Evolutionary conservation across 2,329 filamentous ascomycete species (phyloP).

Genomic region (Ascochyta koolunga): DNA sequence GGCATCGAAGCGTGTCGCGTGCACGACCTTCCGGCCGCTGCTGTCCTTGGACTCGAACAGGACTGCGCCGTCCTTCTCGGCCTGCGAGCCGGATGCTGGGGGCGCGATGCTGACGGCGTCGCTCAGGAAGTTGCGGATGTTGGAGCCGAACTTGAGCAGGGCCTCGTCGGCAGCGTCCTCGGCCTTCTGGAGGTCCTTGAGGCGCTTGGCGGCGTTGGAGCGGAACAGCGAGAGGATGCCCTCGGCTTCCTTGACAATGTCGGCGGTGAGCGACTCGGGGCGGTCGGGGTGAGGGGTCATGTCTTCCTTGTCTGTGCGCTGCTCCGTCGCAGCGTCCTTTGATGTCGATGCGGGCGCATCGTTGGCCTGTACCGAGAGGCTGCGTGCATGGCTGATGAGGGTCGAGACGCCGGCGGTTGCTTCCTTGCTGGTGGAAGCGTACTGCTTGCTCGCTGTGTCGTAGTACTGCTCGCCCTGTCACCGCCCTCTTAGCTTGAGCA

Average conservation of each 20-base stretch:
- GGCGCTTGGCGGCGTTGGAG: constrained; percentile 76
- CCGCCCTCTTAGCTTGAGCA: constrained; percentile 6
- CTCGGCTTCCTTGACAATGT: constrained; percentile 62
- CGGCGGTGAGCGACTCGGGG: constrained; percentile 55
- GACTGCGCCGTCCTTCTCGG: constrained; percentile 61
- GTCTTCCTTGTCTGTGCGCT: constrained; percentile 25
- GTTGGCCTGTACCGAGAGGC: constrained; percentile 64
- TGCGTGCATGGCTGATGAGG: constrained; percentile 75
- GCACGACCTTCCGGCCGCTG: constrained; percentile 88
- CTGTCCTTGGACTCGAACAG: constrained; percentile 95
- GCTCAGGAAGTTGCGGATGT: constrained; percentile 84
- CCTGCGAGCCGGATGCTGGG: constrained; percentile 58
- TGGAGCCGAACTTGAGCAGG: constrained; percentile 86
- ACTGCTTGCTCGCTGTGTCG: constrained; percentile 81
- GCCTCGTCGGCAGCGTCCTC: constrained; percentile 98
- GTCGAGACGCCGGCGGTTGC: constrained; percentile 80
- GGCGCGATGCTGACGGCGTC: constrained; percentile 90
- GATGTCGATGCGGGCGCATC: constrained; percentile 26
- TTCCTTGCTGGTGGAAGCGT: constrained; percentile 77
- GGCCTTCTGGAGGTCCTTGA: constrained; percentile 88
- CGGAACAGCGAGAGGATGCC: constrained; percentile 78
- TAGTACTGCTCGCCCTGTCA: constrained; percentile 81
- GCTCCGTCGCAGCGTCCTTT: constrained; percentile 22
- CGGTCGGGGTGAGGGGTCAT: constrained; percentile 45
- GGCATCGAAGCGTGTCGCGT: constrained; percentile 91